Evolutionary conservation across 2,329 filamentous ascomycete species (phyloP).

Genomic region (Emmonsiellopsis sp.): DNA sequence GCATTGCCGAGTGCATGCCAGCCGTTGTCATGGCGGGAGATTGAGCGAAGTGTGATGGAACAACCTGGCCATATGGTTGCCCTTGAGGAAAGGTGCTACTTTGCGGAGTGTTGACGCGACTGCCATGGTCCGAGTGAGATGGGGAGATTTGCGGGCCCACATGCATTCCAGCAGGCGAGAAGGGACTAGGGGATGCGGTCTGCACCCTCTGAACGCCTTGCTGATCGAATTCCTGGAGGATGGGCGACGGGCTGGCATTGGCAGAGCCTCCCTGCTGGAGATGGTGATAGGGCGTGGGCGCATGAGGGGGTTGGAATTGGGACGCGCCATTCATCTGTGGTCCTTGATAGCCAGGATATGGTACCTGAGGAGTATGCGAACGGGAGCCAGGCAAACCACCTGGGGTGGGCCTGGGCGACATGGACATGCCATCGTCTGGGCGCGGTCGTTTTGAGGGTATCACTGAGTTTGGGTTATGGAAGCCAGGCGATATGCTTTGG

Average conservation of each 20-base stretch:
- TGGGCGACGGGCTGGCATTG: constrained; percentile 85
- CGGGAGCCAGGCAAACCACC: constrained; percentile 71
- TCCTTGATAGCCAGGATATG: constrained; percentile 61
- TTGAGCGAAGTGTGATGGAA: constrained; percentile 34
- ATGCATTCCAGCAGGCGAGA: constrained; percentile 66
- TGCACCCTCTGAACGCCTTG: constrained; percentile 71
- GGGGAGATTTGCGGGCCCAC: constrained; percentile 66
- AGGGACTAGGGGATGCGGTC: constrained; percentile 86
- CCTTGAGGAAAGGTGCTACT: constrained; percentile 57
- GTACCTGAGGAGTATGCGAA: constrained; percentile 79
- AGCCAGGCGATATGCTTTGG: constrained; percentile 73
- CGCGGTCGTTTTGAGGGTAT: constrained; percentile 83
- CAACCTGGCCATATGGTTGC: constrained; percentile 29
- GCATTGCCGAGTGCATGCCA: constrained; percentile 32
- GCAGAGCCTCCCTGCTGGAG: constrained; percentile 69
- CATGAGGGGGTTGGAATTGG: constrained; percentile 50
- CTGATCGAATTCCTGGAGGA: constrained; percentile 63
- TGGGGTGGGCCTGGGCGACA: constrained; percentile 68
- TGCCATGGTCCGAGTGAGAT: constrained; percentile 62
- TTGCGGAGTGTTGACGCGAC: constrained; percentile 59
- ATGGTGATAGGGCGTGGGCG: constrained; percentile 68
- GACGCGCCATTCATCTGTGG: constrained; percentile 50
- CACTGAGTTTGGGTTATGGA: constrained; percentile 68
- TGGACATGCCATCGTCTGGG: constrained; percentile 74
- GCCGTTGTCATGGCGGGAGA: constrained; percentile 30